These are phyloP conservation scores for Termitomyces eurrhizus DNA, from an alignment of 768 basidiomycete species.

Conservation along the genomic window DNA sequence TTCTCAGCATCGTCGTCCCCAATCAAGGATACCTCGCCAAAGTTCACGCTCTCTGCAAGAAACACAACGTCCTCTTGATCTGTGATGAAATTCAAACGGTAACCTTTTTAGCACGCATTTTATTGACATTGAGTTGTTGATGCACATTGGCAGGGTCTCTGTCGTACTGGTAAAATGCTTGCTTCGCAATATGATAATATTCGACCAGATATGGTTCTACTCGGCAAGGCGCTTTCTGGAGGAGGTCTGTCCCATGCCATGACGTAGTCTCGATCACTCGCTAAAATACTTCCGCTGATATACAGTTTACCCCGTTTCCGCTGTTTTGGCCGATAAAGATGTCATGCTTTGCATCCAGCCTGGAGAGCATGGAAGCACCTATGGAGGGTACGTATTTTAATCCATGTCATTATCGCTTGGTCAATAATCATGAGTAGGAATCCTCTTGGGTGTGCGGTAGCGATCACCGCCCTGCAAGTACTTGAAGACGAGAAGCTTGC, in stretches of 20 bases:
- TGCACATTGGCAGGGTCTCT: constrained; percentile 58
- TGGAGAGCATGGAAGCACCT: constrained; percentile 95
- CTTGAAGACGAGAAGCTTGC: constrained; percentile 83
- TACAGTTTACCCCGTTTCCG: constrained; percentile 98
- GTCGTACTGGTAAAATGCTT: constrained; percentile 92
- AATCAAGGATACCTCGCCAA: constrained; percentile 79
- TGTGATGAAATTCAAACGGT: constrained; percentile 99
- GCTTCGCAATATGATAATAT: constrained; percentile 85
- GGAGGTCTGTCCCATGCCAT: constrained; percentile 56
- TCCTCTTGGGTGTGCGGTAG: constrained; percentile 94
- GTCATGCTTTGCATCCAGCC: constrained; percentile 93
- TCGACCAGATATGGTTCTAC: constrained; percentile 86
- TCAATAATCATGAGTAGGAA: constrained; percentile 47
- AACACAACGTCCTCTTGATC: constrained; percentile 92
- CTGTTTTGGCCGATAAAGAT: constrained; percentile 86
- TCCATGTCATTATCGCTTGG: not conserved
- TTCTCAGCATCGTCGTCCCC: constrained; percentile 84
- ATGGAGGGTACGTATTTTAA: constrained; percentile 68
- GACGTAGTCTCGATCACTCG: not conserved
- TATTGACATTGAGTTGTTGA: not conserved
- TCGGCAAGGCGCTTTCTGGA: constrained; percentile 96
- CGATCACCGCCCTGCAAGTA: constrained; percentile 90
- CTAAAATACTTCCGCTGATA: constrained; percentile 37
- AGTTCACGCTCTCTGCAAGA: constrained; percentile 81
- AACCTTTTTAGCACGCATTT: constrained; percentile 17